Base-by-base conservation (phyloP, 2,329 filamentous ascomycete species). In the Colletotrichum nymphaeae region DNA sequence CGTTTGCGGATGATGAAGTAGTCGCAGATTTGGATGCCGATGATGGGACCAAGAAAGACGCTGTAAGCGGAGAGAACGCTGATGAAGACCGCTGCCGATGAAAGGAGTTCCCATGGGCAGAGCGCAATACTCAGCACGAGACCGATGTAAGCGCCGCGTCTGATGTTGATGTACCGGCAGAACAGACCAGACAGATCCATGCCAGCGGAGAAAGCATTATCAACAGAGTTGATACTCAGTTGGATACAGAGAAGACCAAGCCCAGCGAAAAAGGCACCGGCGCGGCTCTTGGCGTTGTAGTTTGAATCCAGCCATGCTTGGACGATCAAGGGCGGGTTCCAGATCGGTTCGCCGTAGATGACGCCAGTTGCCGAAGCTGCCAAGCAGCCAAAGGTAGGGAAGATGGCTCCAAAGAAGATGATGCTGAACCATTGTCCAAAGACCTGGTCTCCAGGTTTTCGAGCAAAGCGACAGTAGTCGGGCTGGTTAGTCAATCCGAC, bases 111-210 rank as follows among this genome's bases (percentile, higher is more conserved):
- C 88, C 88, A 90, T 0, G 88, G 88, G 72, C 85, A 85, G 49
- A 85, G 81, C 0, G 82, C 81, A 42, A 87, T 84, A 14, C 82
- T 83, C 7, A 88, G 79, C 3, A 87, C 74, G 0, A 85, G 81
- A 5, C 83, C 85, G 53, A 90, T 79, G 72, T 87, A 87, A 3
- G 84, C 84, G 1, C 89, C 89, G 2, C 89, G 84, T 5, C 88
- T 81, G 70, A 90, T 90, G 77, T 89, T 89, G 79, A 91, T 85
- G 74, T 86, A 90, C 53, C 81, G 83, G 0, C 88, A 88, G 70
- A 85, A 86, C 0, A 90, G 78, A 1, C 85, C 86, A 0, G 88
- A 84, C 62, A 90, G 80, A 76, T 91, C 89, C 82, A 91, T 89
- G 6, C 88, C 89, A 3, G 84, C 83, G 0, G 85, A 85, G 63